A percentile compares a stretch with the other conserved stretches of the same genome.
Evolutionary conservation across 805 yeast genomes (phyloP).

Genomic region (Saitoella complicata): DNA sequence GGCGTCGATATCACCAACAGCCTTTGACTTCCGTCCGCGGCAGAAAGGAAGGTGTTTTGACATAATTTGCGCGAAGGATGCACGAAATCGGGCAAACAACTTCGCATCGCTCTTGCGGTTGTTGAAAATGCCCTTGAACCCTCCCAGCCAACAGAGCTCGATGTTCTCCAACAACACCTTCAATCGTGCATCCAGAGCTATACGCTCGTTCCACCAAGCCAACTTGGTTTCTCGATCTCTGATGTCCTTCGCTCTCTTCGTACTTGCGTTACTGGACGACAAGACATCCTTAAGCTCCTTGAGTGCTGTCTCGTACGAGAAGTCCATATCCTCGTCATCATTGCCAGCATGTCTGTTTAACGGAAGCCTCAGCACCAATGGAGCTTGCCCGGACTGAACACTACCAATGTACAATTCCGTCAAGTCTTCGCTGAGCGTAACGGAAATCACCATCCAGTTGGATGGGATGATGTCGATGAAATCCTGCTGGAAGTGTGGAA

Average conservation of each 20-base stretch:
- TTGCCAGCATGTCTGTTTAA: conserved; percentile 33
- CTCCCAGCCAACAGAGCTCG: conserved; percentile 62
- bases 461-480: conserved; percentile 24
- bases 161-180: conserved; percentile 36
- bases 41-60: conserved; percentile 36
- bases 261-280: conserved; percentile 38
- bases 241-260: background rate
- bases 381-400: conserved; percentile 22
- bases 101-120: conserved; percentile 18
- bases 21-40: conserved; percentile 5
- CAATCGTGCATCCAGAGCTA: conserved; percentile 41
- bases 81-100: conserved; percentile 22
- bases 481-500: conserved; percentile 9
- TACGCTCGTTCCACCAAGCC: conserved; percentile 66
- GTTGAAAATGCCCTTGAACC: conserved; percentile 49
- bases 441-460: conserved; percentile 41
- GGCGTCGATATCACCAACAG: conserved; percentile 24
- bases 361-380: conserved; percentile 43
- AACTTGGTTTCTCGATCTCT: conserved; percentile 33
- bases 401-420: conserved; percentile 44
- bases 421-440: conserved; percentile 42
- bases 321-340: conserved; percentile 27
- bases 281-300: conserved; percentile 37
- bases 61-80: conserved; percentile 26
- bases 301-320: conserved; percentile 32